Percentiles rank a stretch among this genome's conserved stretches.
These are phyloP conservation scores for Spinacia oleracea DNA, from an alignment of 179 eudicot genomes.

Conservation along the genomic window DNA sequence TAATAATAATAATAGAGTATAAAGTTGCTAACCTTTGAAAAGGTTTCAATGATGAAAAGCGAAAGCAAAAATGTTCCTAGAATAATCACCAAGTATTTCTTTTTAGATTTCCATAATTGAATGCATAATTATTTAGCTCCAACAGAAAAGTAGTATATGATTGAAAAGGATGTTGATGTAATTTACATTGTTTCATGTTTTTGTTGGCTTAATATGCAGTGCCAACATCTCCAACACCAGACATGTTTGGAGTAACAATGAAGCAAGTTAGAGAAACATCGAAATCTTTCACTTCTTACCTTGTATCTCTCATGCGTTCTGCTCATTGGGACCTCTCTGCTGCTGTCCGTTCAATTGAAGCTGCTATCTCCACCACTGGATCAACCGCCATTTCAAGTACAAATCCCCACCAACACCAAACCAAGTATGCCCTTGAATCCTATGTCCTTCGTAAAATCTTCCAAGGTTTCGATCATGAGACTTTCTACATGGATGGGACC, in stretches of 20 bases:
- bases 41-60: slow-evolving; percentile 21
- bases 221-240: slow-evolving; percentile 56
- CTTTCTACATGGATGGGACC: slow-evolving; percentile 94
- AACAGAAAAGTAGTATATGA: neutral
- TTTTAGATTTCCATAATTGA: neutral
- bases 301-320: slow-evolving; percentile 85
- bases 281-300: slow-evolving; percentile 74
- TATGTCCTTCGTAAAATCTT: slow-evolving; percentile 78
- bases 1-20: neutral
- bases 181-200: neutral
- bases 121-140: neutral
- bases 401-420: slow-evolving; percentile 38
- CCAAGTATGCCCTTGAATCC: slow-evolving; percentile 75
- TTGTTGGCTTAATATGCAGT: slow-evolving; percentile 35
- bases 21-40: slow-evolving; percentile 23
- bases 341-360: slow-evolving; percentile 78
- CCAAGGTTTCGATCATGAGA: slow-evolving; percentile 95
- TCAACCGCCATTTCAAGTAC: slow-evolving; percentile 28
- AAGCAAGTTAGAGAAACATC: slow-evolving; percentile 62
- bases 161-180: neutral
- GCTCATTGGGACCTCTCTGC: slow-evolving; percentile 88
- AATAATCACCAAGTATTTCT: neutral
- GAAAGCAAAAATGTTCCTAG: slow-evolving; percentile 15
- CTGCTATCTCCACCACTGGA: slow-evolving; percentile 47
- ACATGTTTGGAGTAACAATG: slow-evolving; percentile 73